Evolutionary conservation across 2,329 filamentous ascomycete genomes (phyloP).

Genomic region (Metarhizium brunneum): DNA sequence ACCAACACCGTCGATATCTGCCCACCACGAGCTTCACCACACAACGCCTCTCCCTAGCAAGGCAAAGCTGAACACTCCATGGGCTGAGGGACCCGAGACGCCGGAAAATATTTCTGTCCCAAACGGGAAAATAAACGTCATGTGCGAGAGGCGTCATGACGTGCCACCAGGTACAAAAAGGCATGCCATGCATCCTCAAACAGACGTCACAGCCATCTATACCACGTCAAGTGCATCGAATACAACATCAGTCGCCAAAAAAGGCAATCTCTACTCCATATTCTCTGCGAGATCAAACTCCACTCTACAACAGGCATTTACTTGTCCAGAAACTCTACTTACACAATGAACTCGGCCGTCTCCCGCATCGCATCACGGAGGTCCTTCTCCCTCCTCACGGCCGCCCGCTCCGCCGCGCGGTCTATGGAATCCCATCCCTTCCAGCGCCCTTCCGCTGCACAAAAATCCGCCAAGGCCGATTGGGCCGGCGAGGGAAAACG

Average conservation of each 20-base stretch:
- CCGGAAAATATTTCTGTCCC: neutral
- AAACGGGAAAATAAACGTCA: neutral
- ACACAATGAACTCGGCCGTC: constrained; percentile 19
- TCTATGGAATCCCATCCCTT: constrained; percentile 27
- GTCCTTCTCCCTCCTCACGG: constrained; percentile 24
- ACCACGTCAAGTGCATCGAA: neutral
- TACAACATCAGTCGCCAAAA: neutral
- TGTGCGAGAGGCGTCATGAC: neutral
- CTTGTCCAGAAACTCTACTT: neutral
- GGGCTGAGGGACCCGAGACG: neutral
- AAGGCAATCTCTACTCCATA: neutral
- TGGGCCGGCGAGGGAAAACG: constrained; percentile 23
- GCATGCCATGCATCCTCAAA: neutral
- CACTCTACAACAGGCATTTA: neutral
- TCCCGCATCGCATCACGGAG: constrained; percentile 20
- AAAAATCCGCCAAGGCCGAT: constrained; percentile 19
- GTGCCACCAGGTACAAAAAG: constrained; percentile 1
- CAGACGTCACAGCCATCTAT: neutral
- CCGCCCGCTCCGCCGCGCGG: constrained; percentile 23
- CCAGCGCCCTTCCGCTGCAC: constrained; percentile 20
- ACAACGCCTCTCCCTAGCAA: neutral
- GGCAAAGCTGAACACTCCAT: neutral
- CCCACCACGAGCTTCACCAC: neutral
- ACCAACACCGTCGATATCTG: constrained; percentile 1
- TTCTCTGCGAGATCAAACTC: neutral